Conservation (phyloP, 2,329 filamentous ascomycete species). For the Fusarium circinatum region DNA sequence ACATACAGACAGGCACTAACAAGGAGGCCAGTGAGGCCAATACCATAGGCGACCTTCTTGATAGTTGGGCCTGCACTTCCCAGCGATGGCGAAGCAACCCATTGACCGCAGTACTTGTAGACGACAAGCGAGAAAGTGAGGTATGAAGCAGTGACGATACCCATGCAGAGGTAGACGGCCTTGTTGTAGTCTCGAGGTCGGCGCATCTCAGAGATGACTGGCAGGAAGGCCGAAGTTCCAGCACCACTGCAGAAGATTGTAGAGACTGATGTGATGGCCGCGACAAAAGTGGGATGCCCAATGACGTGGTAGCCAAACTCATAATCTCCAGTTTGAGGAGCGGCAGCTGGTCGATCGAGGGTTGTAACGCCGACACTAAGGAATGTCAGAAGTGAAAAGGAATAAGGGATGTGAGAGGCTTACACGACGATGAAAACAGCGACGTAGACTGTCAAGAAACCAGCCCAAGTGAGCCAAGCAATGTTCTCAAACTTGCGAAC, state of each 20-base stretch:
- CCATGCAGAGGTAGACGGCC: constrained; percentile 38
- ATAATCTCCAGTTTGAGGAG: constrained; percentile 63
- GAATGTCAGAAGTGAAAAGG: background rate
- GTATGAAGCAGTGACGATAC: constrained; percentile 43
- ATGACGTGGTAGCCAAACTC: constrained; percentile 65
- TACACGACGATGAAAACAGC: constrained; percentile 64
- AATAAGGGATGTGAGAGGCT: background rate
- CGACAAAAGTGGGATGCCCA: constrained; percentile 62
- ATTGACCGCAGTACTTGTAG: constrained; percentile 45
- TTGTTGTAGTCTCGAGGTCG: constrained; percentile 40
- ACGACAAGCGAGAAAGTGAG: constrained; percentile 46
- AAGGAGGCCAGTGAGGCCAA: constrained; percentile 44
- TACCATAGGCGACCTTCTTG: constrained; percentile 49
- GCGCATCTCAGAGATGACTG: constrained; percentile 68
- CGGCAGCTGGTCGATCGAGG: constrained; percentile 63
- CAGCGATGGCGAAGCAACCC: constrained; percentile 46
- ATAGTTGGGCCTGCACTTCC: constrained; percentile 43
- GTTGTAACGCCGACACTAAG: constrained; percentile 53
- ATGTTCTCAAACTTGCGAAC: constrained; percentile 57
- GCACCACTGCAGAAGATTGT: constrained; percentile 61
- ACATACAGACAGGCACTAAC: constrained; percentile 49
- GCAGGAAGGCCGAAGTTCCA: constrained; percentile 47
- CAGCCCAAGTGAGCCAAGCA: constrained; percentile 62
- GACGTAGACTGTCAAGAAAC: constrained; percentile 63
- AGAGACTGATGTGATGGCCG: constrained; percentile 59